phyloP scores from a whole-genome alignment of 192 early-diverging fungal species.

The Rhizoclosmatium globosum region DNA sequence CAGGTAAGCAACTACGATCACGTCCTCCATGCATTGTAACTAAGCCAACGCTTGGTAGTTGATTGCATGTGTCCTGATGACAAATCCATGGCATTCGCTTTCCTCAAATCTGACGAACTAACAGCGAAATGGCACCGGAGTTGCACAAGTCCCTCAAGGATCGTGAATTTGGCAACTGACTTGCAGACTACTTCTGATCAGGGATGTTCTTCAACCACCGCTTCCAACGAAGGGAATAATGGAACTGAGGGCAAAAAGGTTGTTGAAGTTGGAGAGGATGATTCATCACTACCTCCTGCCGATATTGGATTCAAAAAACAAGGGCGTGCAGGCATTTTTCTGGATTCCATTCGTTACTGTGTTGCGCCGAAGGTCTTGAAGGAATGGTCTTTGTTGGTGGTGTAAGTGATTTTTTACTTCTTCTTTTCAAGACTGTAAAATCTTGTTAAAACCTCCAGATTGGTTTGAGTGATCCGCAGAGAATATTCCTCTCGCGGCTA shows the following conservation, averaged over 20 bases:
- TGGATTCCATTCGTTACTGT: conserved; percentile 87
- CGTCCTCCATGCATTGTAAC: no score
- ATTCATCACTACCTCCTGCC: conserved; percentile 6
- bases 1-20: conserved; percentile 8
- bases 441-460: conserved; percentile 16
- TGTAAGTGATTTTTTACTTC: conserved; percentile 48
- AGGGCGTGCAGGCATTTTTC: conserved; percentile 64
- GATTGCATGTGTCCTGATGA: conserved; percentile 80
- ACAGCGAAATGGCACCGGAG: conserved; percentile 80
- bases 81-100: conserved; percentile 82
- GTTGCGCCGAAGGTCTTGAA: conserved; percentile 87
- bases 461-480: conserved; percentile 64
- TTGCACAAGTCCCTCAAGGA: conserved; percentile 57
- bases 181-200: no score
- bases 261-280: neutral
- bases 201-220: neutral
- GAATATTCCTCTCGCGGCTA: conserved; percentile 82
- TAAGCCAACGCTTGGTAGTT: conserved; percentile 34
- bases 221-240: neutral
- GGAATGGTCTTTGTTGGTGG: conserved; percentile 91
- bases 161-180: neutral
- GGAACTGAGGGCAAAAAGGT: neutral
- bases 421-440: neutral
- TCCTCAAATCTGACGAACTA: conserved; percentile 76
- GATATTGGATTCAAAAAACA: neutral